Evolutionary conservation across 2,329 filamentous ascomycete genomes (phyloP).

Genomic region (Raffaelea ambrosiae): DNA sequence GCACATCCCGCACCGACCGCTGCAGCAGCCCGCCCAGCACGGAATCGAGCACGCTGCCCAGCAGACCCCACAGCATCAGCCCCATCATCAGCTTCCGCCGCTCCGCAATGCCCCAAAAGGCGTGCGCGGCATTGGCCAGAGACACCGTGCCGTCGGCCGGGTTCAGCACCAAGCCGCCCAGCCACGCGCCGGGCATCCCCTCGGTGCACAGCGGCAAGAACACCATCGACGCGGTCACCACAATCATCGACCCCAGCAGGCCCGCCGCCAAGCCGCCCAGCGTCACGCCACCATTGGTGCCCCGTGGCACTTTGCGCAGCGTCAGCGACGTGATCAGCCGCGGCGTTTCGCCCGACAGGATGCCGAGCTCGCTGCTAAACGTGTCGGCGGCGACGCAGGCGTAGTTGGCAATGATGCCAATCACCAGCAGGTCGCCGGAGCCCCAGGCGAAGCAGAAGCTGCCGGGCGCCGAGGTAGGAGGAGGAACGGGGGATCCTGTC

Average conservation of each 20-base stretch:
- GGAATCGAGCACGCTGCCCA: conserved; percentile 82
- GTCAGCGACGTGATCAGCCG: conserved; percentile 76
- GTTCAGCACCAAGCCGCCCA: conserved; percentile 25
- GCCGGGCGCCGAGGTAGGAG: conserved; percentile 20
- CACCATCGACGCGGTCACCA: conserved; percentile 55
- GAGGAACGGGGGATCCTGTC: background rate
- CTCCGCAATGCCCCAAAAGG: conserved; percentile 36
- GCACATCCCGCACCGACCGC: conserved; percentile 74
- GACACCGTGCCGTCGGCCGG: conserved; percentile 21
- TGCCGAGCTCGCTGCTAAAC: conserved; percentile 90
- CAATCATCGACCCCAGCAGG: conserved; percentile 62
- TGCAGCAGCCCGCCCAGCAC: conserved; percentile 79
- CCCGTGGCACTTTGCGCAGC: conserved; percentile 71
- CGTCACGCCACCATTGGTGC: conserved; percentile 91
- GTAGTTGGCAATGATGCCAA: conserved; percentile 73
- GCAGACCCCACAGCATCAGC: conserved; percentile 62
- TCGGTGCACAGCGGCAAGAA: conserved; percentile 60
- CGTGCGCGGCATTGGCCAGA: background rate
- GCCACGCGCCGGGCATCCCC: conserved; percentile 10
- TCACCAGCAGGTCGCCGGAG: conserved; percentile 48
- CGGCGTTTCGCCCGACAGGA: conserved; percentile 66
- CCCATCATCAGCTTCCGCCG: conserved; percentile 41
- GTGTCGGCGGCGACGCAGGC: conserved; percentile 89
- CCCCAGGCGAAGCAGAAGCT: conserved; percentile 50
- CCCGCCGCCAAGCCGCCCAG: conserved; percentile 65